Conservation (phyloP, 2,329 filamentous ascomycete genomes). For the Cordyceps militaris region DNA sequence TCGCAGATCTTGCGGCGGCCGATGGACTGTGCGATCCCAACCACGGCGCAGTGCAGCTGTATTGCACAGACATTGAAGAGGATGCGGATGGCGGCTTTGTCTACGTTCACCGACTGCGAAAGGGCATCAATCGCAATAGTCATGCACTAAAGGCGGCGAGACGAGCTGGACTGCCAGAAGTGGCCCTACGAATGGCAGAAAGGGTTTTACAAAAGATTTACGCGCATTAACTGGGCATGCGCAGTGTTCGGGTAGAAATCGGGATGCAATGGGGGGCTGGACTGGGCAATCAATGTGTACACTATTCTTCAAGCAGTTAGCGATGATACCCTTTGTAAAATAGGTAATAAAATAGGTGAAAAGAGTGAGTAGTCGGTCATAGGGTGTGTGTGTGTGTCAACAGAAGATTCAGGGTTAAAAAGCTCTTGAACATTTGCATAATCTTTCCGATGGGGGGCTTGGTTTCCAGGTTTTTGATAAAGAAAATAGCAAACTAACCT, state of each 20-base stretch:
- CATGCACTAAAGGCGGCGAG: constrained; percentile 94
- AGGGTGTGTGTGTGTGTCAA: constrained; percentile 52
- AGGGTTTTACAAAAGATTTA: constrained; percentile 38
- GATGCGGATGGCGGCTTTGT: constrained; percentile 64
- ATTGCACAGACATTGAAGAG: constrained; percentile 86
- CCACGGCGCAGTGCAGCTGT: constrained; percentile 53
- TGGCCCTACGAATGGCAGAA: constrained; percentile 61
- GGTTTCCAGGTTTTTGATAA: background rate
- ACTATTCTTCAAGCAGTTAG: constrained; percentile 25
- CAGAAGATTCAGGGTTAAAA: constrained; percentile 60
- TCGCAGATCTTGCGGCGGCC: constrained; percentile 67
- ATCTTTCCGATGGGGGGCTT: constrained; percentile 45
- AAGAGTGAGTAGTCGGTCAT: constrained; percentile 37
- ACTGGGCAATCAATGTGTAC: background rate
- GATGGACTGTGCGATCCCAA: constrained; percentile 35
- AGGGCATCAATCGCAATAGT: constrained; percentile 76
- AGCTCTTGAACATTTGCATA: constrained; percentile 54
- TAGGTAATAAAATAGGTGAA: constrained; percentile 14
- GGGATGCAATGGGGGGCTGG: no score
- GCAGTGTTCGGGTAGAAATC: background rate
- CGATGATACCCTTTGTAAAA: constrained; percentile 28
- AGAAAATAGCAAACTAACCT: constrained; percentile 36
- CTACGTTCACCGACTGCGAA: constrained; percentile 76
- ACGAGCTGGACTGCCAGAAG: constrained; percentile 72
- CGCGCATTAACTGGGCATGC: background rate